phyloP scores from a whole-genome alignment of 805 yeast genomes.

The Saccharomycopsis lassenensis region DNA sequence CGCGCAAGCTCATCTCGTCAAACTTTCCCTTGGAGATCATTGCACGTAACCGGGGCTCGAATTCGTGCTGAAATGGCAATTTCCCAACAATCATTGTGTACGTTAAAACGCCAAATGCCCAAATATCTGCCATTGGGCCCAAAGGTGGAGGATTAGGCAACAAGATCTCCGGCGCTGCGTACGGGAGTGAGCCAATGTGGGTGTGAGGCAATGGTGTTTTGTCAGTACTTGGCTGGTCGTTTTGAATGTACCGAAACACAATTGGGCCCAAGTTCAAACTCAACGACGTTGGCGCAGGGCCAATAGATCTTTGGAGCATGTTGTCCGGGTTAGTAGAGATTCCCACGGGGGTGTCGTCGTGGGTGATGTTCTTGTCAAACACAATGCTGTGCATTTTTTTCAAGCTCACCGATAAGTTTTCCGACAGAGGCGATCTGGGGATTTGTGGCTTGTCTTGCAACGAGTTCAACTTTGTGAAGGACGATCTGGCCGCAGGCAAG shows the following conservation, averaged over 20 bases:
- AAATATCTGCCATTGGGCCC: slow-evolving; percentile 67
- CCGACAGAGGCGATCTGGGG: slow-evolving; percentile 27
- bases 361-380: slow-evolving; percentile 22
- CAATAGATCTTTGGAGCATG: slow-evolving; percentile 22
- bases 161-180: slow-evolving; percentile 77
- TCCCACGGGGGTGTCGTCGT: slow-evolving; percentile 26
- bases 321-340: no score
- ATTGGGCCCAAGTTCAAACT: slow-evolving; percentile 18
- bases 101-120: slow-evolving; percentile 81
- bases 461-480: slow-evolving; percentile 12
- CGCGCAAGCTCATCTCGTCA: slow-evolving; percentile 35
- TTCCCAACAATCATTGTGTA: slow-evolving; percentile 65
- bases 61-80: slow-evolving; percentile 76
- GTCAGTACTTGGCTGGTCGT: slow-evolving; percentile 19
- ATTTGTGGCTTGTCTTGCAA: slow-evolving; percentile 23
- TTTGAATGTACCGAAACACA: slow-evolving; percentile 21
- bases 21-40: slow-evolving; percentile 60
- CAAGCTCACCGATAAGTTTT: slow-evolving; percentile 14
- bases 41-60: slow-evolving; percentile 67
- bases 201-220: slow-evolving; percentile 37
- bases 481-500: slow-evolving; percentile 16
- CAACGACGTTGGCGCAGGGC: slow-evolving; percentile 23
- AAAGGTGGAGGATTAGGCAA: slow-evolving; percentile 50
- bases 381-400: slow-evolving; percentile 21
- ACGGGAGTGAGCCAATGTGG: slow-evolving; percentile 83